Percentiles rank a stretch among this genome's conserved stretches.
Evolutionary conservation across 345 rosid species (phyloP).

Genomic region (Cardamine chenopodiifolia): DNA sequence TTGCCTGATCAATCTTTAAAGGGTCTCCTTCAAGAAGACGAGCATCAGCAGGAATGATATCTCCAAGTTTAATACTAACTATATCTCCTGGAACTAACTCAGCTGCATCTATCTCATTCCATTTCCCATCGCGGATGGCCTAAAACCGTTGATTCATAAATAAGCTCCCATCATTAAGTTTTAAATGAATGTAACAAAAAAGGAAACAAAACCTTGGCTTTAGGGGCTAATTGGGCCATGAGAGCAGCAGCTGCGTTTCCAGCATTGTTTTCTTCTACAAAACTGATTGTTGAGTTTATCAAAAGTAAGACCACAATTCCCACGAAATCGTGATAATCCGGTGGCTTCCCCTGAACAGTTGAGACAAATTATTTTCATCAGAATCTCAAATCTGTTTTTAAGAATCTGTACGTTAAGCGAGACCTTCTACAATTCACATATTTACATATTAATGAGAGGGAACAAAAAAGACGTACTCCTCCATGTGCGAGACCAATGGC

Average conservation of each 20-base stretch:
- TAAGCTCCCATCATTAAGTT: neutral
- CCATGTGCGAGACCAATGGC: slow-evolving; percentile 70
- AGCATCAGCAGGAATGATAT: slow-evolving; percentile 74
- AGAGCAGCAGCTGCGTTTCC: slow-evolving; percentile 80
- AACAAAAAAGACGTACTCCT: slow-evolving; percentile 47
- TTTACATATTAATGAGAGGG: neutral
- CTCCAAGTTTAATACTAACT: slow-evolving; percentile 48
- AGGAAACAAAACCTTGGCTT: slow-evolving; percentile 51
- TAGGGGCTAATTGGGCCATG: slow-evolving; percentile 73
- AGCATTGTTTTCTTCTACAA: slow-evolving; percentile 70
- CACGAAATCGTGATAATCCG: slow-evolving; percentile 62
- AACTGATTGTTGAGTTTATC: slow-evolving; percentile 68
- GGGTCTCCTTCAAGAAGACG: slow-evolving; percentile 82
- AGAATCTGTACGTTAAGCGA: neutral
- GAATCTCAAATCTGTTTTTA: neutral
- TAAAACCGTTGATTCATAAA: neutral
- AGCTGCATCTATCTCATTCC: slow-evolving; percentile 72
- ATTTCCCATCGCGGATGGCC: slow-evolving; percentile 62
- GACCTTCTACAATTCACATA: neutral
- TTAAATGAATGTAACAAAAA: neutral
- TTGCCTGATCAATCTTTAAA: slow-evolving; percentile 65
- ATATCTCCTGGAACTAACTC: slow-evolving; percentile 74
- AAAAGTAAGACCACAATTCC: slow-evolving; percentile 55
- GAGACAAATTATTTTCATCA: neutral
- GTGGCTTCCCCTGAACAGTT: slow-evolving; percentile 53